Conservation (phyloP, 1,284 basidiomycete species). For the Boletus subluridellus region DNA sequence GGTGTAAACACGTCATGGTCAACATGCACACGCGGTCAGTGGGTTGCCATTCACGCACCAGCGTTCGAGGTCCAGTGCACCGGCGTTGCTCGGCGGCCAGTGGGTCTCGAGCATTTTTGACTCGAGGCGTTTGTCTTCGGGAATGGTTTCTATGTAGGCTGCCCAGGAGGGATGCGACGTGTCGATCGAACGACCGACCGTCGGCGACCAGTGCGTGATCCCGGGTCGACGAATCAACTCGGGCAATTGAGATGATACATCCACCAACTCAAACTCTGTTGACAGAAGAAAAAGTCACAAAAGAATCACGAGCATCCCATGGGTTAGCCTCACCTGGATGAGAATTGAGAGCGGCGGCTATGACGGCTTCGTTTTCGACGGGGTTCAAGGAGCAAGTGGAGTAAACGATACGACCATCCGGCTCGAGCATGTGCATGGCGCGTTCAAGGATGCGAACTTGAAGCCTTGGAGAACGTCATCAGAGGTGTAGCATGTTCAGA, state of each 20-base stretch:
- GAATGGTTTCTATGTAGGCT: constrained; percentile 49
- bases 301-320: background rate
- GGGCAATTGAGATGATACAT: constrained; percentile 60
- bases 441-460: constrained; percentile 91
- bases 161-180: constrained; percentile 42
- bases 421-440: constrained; percentile 86
- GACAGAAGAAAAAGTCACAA: background rate
- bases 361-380: constrained; percentile 95
- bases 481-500: background rate
- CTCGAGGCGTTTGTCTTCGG: constrained; percentile 46
- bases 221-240: constrained; percentile 75
- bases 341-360: constrained; percentile 77
- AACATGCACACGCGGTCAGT: background rate
- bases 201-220: constrained; percentile 72
- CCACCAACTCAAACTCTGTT: constrained; percentile 76
- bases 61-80: constrained; percentile 57
- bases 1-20: constrained; percentile 2
- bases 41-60: constrained; percentile 50
- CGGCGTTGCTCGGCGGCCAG: constrained; percentile 74
- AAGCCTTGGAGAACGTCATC: constrained; percentile 47
- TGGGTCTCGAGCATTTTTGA: constrained; percentile 61
- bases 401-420: constrained; percentile 90
- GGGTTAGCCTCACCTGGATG: constrained; percentile 51
- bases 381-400: constrained; percentile 99
- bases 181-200: constrained; percentile 38